phyloP scores from a whole-genome alignment of 148 eudicot species.

The Linanthus parryae region DNA sequence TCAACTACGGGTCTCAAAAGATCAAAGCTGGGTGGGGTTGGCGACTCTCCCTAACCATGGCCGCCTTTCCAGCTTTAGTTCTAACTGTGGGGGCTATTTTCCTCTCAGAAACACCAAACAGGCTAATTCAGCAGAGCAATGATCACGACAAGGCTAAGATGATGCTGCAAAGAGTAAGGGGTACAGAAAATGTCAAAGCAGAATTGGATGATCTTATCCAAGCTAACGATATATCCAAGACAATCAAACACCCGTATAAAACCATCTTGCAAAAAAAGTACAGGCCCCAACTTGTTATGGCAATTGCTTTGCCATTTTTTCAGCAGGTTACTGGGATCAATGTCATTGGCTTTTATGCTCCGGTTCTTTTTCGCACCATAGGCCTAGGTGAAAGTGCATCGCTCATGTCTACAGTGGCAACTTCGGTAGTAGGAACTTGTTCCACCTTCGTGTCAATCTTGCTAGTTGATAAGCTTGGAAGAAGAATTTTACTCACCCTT shows the following conservation, averaged over 20 bases:
- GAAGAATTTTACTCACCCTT: constrained; percentile 20
- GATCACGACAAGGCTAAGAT: constrained; percentile 21
- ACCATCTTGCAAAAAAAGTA: constrained; percentile 15
- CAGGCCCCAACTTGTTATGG: constrained; percentile 41
- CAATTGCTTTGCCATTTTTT: constrained; percentile 35
- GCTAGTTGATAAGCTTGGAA: constrained; percentile 12
- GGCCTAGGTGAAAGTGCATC: constrained; percentile 44
- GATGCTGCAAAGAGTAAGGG: constrained; percentile 26
- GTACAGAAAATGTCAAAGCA: constrained; percentile 26
- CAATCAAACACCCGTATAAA: constrained; percentile 12
- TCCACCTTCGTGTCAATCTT: constrained; percentile 24
- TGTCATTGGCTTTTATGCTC: constrained; percentile 35
- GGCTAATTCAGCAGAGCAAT: constrained; percentile 28
- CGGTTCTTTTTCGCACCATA: constrained; percentile 32
- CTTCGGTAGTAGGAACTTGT: constrained; percentile 18
- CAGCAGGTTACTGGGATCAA: constrained; percentile 39
- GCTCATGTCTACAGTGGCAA: constrained; percentile 26
- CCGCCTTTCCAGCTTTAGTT: constrained; percentile 23
- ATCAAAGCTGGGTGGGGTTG: constrained; percentile 34
- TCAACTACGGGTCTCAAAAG: constrained; percentile 33
- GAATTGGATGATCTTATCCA: constrained; percentile 33
- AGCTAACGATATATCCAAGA: constrained; percentile 22
- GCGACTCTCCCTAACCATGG: constrained; percentile 16
- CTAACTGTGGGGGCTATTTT: constrained; percentile 25
- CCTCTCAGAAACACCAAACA: constrained; percentile 39